These are phyloP conservation scores for Microcyclosporella mali DNA, from an alignment of 2,329 filamentous ascomycete genomes.

Conservation along the genomic window DNA sequence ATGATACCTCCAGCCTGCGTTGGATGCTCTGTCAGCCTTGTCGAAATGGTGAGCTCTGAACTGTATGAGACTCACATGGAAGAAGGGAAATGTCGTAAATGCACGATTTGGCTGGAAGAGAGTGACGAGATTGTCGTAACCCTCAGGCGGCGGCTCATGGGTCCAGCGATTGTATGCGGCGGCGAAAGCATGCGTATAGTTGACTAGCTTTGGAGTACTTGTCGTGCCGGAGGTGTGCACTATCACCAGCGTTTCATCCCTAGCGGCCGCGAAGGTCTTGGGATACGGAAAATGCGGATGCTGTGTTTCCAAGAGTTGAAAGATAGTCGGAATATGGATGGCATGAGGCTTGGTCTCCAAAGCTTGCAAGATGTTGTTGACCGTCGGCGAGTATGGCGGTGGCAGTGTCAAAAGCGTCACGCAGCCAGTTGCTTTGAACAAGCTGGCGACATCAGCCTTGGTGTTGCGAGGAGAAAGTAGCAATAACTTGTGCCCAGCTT, in stretches of 20 bases:
- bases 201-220: neutral
- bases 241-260: neutral
- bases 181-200: neutral
- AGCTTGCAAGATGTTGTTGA: neutral
- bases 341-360: neutral
- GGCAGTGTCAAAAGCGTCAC: neutral
- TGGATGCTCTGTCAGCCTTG: no score
- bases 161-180: neutral
- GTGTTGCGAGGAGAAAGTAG: constrained; percentile 1
- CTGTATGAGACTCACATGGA: neutral
- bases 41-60: no score
- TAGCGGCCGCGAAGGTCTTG: neutral
- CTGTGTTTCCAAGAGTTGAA: neutral
- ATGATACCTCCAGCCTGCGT: neutral
- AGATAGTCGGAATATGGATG: neutral
- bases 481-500: neutral
- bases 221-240: constrained; percentile 2
- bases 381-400: neutral
- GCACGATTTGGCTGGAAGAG: neutral
- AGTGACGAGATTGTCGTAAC: neutral
- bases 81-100: neutral
- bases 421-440: neutral
- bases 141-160: neutral
- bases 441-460: neutral
- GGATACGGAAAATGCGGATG: constrained; percentile 1